These are phyloP conservation scores for Pseudocercospora musae DNA, from an alignment of 2,329 filamentous ascomycete genomes.

Conservation along the genomic window DNA sequence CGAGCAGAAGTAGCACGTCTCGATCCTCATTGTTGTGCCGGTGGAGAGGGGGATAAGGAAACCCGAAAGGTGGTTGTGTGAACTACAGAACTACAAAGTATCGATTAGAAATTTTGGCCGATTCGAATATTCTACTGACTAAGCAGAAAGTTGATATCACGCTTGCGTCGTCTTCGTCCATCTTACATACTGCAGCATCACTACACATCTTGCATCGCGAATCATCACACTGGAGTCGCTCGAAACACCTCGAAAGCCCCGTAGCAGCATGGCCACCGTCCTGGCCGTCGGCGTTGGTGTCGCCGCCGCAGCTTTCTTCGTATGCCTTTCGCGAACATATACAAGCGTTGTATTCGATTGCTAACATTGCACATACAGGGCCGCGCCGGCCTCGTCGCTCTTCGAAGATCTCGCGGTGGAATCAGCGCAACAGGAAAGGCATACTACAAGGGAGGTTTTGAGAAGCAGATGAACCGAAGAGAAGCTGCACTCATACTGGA, in stretches of 20 bases:
- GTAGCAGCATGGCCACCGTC: conserved; percentile 55
- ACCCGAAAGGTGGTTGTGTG: no score
- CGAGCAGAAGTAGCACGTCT: conserved; percentile 70
- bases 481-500: conserved; percentile 90
- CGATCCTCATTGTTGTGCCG: conserved; percentile 45
- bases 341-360: conserved; percentile 1
- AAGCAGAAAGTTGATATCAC: not conserved
- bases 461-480: conserved; percentile 85
- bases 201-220: not conserved
- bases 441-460: conserved; percentile 99
- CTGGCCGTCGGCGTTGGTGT: conserved; percentile 59
- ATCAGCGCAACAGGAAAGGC: conserved; percentile 76
- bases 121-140: not conserved
- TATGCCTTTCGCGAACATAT: conserved; percentile 36
- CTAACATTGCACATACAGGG: conserved; percentile 56
- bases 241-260: not conserved
- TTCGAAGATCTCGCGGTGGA: conserved; percentile 75
- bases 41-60: no score
- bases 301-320: conserved; percentile 64
- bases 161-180: no score
- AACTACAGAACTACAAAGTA: no score
- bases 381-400: conserved; percentile 84
- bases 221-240: not conserved
- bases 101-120: not conserved
- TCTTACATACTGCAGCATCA: not conserved